Base-by-base conservation (phyloP, 805 yeast genomes). In the Komagataella mondaviorum region DNA sequence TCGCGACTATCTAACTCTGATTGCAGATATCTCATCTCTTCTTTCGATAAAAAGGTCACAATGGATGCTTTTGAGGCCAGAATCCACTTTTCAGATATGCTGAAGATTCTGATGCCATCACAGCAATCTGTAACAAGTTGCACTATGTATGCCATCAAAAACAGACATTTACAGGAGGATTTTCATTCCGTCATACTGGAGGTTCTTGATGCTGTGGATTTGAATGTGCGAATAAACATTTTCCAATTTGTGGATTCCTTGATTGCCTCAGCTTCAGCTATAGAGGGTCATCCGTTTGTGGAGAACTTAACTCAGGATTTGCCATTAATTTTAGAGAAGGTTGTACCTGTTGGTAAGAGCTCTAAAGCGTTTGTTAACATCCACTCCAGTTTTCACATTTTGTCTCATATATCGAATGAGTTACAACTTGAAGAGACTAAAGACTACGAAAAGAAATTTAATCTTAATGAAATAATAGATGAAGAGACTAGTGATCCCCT, bases 31-130 rank as follows among this genome's bases (percentile, higher is more conserved):
- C 36, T 18, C 10, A 16, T 16, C n/a, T 14, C 5, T 7, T 44
- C 46, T 44, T 24, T 24, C 36, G 14, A 30, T 30, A 12, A 10
- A 12, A 10, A 12, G 23, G 12, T 18, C 17, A 46, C 49, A 16
- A 88, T 90, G 95, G 96, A 90, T 62, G 82, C 96, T 1, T 87
- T 91, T 63, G 96, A 88, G 60, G 89, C 90, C 4, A 76, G 91
- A 53, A 68, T 88, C 48, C 85, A 84, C 64, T 83, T 90, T 59
- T 73, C 80, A 5, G 86, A 81, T 57, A 76, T 81, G 47, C 71
- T 90, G 51, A 75, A 81, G 56, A 64, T 72, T 6, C 68, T 91
- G 46, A 81, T 80, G 46, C 90, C 96, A 0, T 75, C 88, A 1
- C 67, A 71, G 49, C 76, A 67, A 57, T 69, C 71, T n/a, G 68